These are phyloP conservation scores for Bertia moriformis DNA, from an alignment of 2,329 filamentous ascomycete species.

Conservation along the genomic window DNA sequence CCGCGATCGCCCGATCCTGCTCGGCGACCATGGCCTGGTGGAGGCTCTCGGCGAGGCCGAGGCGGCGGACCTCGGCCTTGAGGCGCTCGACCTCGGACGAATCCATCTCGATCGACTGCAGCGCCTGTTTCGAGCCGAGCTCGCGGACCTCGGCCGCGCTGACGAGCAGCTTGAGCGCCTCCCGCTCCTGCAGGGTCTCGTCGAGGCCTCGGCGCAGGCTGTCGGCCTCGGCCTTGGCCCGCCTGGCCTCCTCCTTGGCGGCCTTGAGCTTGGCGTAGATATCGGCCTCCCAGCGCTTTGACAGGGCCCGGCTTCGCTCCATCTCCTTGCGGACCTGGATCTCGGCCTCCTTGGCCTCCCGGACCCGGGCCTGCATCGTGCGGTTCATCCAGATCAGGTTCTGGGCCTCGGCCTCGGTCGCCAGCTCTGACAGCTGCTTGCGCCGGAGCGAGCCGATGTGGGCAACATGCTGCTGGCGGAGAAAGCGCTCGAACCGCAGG, in stretches of 20 bases:
- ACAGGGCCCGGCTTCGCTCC: slow-evolving; percentile 55
- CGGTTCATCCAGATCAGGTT: slow-evolving; percentile 67
- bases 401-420: slow-evolving; percentile 68
- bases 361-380: slow-evolving; percentile 55
- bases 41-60: slow-evolving; percentile 46
- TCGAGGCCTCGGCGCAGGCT: slow-evolving; percentile 41
- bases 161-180: slow-evolving; percentile 50
- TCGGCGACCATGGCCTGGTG: slow-evolving; percentile 50
- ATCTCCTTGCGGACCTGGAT: slow-evolving; percentile 58
- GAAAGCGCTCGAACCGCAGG: slow-evolving; percentile 68
- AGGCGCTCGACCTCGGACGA: slow-evolving; percentile 45
- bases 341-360: slow-evolving; percentile 59
- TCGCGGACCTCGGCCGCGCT: slow-evolving; percentile 58
- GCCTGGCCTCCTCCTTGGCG: slow-evolving; percentile 57
- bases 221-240: slow-evolving; percentile 42
- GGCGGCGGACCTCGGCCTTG: slow-evolving; percentile 38
- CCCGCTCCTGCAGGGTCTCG: slow-evolving; percentile 40
- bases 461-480: slow-evolving; percentile 70
- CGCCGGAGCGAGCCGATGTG: slow-evolving; percentile 69
- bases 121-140: slow-evolving; percentile 44
- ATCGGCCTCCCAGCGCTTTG: slow-evolving; percentile 67
- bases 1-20: slow-evolving; percentile 37
- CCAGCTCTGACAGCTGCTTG: slow-evolving; percentile 61
- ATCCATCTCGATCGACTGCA: slow-evolving; percentile 46
- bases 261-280: slow-evolving; percentile 50